These are phyloP conservation scores for Nakataea oryzae DNA, from an alignment of 2,329 filamentous ascomycete species.

Conservation along the genomic window DNA sequence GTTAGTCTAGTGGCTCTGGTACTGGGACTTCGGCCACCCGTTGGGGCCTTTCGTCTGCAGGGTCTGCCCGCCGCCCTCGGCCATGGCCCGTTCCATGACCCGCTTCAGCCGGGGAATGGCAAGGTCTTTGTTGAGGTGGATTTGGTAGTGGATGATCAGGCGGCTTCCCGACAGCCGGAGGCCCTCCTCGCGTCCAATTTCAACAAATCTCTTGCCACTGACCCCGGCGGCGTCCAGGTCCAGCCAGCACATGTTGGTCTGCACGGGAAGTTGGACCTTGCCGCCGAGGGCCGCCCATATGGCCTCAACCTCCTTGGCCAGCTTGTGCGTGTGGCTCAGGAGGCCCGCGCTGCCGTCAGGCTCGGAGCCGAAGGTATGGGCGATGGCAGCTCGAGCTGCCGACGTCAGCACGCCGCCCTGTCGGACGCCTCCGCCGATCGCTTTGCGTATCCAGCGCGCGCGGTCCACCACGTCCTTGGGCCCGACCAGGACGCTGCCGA, in stretches of 20 bases:
- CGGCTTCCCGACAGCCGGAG: slow-evolving; percentile 28
- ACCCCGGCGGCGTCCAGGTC: slow-evolving; percentile 54
- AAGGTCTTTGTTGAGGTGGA: slow-evolving; percentile 48
- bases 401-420: slow-evolving; percentile 69
- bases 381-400: slow-evolving; percentile 64
- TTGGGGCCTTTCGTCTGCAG: background rate
- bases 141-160: slow-evolving; percentile 46
- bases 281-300: slow-evolving; percentile 64
- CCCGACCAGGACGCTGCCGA: slow-evolving; percentile 37
- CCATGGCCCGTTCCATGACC: slow-evolving; percentile 35
- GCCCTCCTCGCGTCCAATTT: slow-evolving; percentile 29
- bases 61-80: slow-evolving; percentile 9
- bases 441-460: slow-evolving; percentile 68
- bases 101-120: slow-evolving; percentile 45
- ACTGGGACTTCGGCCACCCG: slow-evolving; percentile 1
- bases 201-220: slow-evolving; percentile 22
- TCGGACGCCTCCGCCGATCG: slow-evolving; percentile 67
- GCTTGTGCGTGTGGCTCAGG: slow-evolving; percentile 48
- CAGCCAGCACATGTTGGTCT: slow-evolving; percentile 92
- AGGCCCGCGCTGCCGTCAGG: slow-evolving; percentile 49
- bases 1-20: background rate
- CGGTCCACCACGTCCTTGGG: slow-evolving; percentile 47
- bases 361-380: slow-evolving; percentile 62
- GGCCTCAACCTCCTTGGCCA: slow-evolving; percentile 47
- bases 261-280: slow-evolving; percentile 54